Base-by-base conservation (phyloP, 2,329 filamentous ascomycete genomes). In the Hymenoscyphus infarciens region DNA sequence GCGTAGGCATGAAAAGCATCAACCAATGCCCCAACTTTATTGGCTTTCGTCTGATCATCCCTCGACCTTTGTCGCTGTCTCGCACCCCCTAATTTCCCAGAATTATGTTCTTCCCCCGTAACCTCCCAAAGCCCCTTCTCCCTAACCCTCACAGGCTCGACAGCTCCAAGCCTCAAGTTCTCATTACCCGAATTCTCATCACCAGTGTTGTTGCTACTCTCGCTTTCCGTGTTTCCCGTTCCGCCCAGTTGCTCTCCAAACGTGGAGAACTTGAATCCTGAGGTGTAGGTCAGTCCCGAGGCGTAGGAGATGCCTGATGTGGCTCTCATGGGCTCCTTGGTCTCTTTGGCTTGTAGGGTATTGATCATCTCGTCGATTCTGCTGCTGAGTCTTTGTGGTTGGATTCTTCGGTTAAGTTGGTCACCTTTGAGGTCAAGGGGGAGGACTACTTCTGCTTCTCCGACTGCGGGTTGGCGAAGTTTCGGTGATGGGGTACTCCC, bases 1-100 rank as follows among this genome's bases (percentile, higher is more conserved):
- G 65, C 63, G 29, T 60, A 65, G 4, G 64, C 61, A 52, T 71
- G 67, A 57, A 70, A 70, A 4, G 69, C 63, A 22, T 70, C 63
- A 10, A 71, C 63, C 6, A 70, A 60, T 25, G 61, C 63, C 10
- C 61, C 61, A 35, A 67, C 62, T 67, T 62, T 31, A 29, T 33
- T 56, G 52, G 31, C 39, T 27, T 13, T 61, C 53, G 22, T 25
- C 45, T 25, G 19, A 6, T 52, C 45, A 22, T 22, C 22, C 45
- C 19, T 49, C 1, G 19, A 25, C 4, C 42, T 10, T 11, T 22
- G n/a, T 49, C 42, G 25, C 8, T 22, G n/a, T 49, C 42, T 49
- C 8, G 42, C 19, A 49, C 42, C 16, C 5, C 5, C n/a, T 5
- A 16, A 5, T 1, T 19, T 52, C 22, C 45, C 45, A 52, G 45